Evolutionary conservation across 164 flowering plant genomes (phyloP).

Genomic region (Cinnamomum chago): DNA sequence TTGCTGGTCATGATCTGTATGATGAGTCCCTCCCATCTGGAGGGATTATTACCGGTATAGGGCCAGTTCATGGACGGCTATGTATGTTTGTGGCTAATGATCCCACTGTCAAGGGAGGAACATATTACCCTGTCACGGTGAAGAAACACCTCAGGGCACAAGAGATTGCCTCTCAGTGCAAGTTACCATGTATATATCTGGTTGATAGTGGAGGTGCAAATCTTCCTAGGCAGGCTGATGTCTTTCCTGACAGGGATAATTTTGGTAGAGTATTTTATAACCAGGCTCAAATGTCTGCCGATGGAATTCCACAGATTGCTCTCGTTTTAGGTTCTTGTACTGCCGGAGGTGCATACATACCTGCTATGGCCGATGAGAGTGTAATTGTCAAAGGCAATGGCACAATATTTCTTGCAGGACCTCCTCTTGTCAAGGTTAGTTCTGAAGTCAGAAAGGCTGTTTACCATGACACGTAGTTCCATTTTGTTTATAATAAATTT

Average conservation of each 20-base stretch:
- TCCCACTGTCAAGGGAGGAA: conserved; percentile 96
- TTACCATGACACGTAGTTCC: background rate
- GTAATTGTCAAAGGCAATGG: conserved; percentile 99
- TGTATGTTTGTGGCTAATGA: conserved; percentile 98
- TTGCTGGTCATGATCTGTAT: conserved; percentile 92
- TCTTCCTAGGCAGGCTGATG: conserved; percentile 96
- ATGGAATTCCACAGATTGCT: conserved; percentile 93
- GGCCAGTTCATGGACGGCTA: conserved; percentile 82
- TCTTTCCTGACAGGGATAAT: conserved; percentile 92
- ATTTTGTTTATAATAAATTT: background rate
- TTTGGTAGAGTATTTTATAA: conserved; percentile 94
- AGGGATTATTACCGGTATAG: conserved; percentile 91
- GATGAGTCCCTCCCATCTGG: conserved; percentile 84
- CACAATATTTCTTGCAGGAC: conserved; percentile 96
- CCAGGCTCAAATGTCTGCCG: conserved; percentile 86
- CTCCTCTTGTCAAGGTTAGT: conserved; percentile 97
- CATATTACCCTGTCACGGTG: conserved; percentile 91
- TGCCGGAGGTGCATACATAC: conserved; percentile 99
- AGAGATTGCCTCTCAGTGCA: conserved; percentile 90
- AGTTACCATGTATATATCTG: conserved; percentile 85
- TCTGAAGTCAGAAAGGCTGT: background rate
- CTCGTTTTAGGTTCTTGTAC: conserved; percentile 95
- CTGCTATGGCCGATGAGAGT: conserved; percentile 99
- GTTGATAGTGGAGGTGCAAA: conserved; percentile 99
- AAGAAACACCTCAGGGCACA: conserved; percentile 98